phyloP scores from a whole-genome alignment of 2,329 filamentous ascomycete genomes.

The Elsinoe australis region DNA sequence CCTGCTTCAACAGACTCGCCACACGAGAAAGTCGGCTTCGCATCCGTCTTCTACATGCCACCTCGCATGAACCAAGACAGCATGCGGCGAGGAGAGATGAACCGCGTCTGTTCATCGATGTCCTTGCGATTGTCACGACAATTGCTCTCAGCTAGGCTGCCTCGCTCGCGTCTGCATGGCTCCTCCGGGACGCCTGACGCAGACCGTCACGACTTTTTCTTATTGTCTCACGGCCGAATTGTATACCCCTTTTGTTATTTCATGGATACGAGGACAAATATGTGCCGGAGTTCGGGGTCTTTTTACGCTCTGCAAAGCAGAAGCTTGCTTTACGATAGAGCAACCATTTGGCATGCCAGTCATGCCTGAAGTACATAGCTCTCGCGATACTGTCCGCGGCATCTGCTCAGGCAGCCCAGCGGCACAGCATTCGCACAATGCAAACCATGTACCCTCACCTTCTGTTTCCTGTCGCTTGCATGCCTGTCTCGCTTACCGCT shows the following conservation, averaged over 20 bases:
- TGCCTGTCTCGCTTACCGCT: background rate
- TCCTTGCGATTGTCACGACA: conserved; percentile 6
- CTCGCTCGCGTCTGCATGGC: conserved; percentile 10
- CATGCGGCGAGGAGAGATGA: conserved; percentile 15
- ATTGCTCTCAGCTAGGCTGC: conserved; percentile 14
- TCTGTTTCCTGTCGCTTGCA: too few relatives aligned
- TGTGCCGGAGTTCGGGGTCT: background rate
- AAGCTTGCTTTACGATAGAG: background rate
- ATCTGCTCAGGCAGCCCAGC: too few relatives aligned
- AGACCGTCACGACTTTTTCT: conserved; percentile 15
- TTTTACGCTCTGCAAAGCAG: background rate
- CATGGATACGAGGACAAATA: conserved; percentile 4
- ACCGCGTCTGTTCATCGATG: conserved; percentile 7
- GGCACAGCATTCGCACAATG: too few relatives aligned
- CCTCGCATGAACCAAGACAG: conserved; percentile 6
- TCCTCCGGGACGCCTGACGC: background rate
- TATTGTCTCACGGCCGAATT: conserved; percentile 14
- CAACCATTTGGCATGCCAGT: background rate
- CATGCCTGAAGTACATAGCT: too few relatives aligned
- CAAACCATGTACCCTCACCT: too few relatives aligned
- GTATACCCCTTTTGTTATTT: conserved; percentile 14
- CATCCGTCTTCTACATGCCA: conserved; percentile 7
- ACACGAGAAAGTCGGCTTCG: conserved; percentile 14
- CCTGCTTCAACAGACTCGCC: conserved; percentile 15
- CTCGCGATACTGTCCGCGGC: too few relatives aligned